Conservation (phyloP, 73 alveolate species). For the Paramecium tetraurelia region DNA sequence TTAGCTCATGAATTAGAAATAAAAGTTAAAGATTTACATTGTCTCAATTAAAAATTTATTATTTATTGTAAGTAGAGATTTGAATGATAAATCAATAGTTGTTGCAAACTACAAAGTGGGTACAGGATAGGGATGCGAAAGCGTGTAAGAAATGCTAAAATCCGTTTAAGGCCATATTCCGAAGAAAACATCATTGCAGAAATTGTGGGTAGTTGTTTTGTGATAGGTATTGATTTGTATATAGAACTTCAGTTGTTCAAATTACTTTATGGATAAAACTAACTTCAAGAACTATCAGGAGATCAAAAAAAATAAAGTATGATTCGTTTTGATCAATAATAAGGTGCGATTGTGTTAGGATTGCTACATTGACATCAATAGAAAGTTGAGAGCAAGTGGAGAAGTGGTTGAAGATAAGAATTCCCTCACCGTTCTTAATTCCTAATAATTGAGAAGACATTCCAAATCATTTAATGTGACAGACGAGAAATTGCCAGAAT, state of each 20-base stretch:
- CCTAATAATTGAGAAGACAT: not conserved
- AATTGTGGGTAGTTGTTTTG: constrained; percentile 36
- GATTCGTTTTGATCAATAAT: not conserved
- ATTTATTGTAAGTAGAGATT: not conserved
- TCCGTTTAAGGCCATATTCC: not conserved
- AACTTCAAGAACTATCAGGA: not conserved
- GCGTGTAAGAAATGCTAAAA: not conserved
- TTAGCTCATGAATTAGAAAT: not conserved
- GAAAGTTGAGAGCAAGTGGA: not conserved
- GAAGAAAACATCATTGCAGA: constrained; percentile 49
- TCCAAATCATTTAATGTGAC: not conserved
- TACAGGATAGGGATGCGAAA: constrained; percentile 26
- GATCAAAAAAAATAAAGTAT: not conserved
- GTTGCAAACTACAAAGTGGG: not conserved
- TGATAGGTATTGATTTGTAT: not conserved
- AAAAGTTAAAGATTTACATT: not conserved
- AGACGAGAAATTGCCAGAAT: constrained; percentile 7
- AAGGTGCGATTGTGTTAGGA: constrained; percentile 10
- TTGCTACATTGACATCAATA: not conserved
- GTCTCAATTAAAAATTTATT: not conserved
- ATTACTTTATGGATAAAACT: not conserved
- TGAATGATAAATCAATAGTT: not conserved
- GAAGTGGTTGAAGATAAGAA: not conserved
- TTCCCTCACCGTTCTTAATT: not conserved
- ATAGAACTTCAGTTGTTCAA: not conserved